Evolutionary conservation across 2,329 filamentous ascomycete species (phyloP).

Genomic region (Penicillium sp.): DNA sequence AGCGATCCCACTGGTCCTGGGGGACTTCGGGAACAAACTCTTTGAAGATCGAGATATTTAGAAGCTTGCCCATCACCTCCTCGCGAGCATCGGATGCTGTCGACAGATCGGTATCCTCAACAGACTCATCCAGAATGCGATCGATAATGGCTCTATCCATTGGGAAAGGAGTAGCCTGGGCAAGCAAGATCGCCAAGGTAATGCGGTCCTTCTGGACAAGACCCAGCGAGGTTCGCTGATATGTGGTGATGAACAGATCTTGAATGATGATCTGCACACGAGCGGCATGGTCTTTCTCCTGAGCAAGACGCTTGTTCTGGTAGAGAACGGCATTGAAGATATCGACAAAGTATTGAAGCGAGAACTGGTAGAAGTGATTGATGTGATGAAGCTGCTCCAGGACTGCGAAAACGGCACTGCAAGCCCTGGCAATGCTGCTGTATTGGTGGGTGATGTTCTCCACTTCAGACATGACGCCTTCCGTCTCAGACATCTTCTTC

Average conservation of each 20-base stretch:
- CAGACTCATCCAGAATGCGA: constrained; percentile 76
- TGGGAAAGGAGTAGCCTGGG: constrained; percentile 92
- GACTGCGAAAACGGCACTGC: constrained; percentile 96
- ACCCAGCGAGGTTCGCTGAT: constrained; percentile 90
- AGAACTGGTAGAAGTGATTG: constrained; percentile 99
- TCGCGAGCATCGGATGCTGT: constrained; percentile 68
- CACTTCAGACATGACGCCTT: constrained; percentile 97
- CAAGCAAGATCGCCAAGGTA: constrained; percentile 91
- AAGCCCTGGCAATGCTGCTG: constrained; percentile 88
- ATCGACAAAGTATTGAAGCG: constrained; percentile 94
- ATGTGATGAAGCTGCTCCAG: constrained; percentile 97
- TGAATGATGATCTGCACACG: constrained; percentile 89
- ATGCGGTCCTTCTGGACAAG: constrained; percentile 93
- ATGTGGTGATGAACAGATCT: constrained; percentile 88
- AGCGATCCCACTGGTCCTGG: constrained; percentile 74
- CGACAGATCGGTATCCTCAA: constrained; percentile 80
- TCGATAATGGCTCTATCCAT: constrained; percentile 94
- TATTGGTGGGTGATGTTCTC: constrained; percentile 96
- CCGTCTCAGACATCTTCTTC: constrained; percentile 92
- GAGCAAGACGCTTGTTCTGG: constrained; percentile 74
- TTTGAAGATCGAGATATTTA: constrained; percentile 75
- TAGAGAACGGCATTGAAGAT: constrained; percentile 94
- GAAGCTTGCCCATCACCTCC: constrained; percentile 71
- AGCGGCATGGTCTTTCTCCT: constrained; percentile 74
- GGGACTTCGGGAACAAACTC: constrained; percentile 69